Base-by-base conservation (phyloP, 192 early-diverging fungal species). In the Fimicolochytrium jonesii region DNA sequence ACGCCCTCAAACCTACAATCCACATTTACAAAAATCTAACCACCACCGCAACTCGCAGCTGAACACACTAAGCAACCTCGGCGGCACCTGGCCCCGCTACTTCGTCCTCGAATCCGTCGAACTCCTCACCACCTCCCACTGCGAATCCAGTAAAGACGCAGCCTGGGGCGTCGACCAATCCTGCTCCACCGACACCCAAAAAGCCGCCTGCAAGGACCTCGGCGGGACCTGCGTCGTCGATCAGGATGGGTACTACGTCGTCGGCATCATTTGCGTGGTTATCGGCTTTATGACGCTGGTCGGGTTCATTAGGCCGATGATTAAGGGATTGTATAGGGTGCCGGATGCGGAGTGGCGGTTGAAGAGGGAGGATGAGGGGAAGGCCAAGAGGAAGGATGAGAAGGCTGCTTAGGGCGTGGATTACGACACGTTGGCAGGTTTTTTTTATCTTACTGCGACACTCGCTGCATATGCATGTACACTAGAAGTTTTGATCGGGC, bases 1-100 rank as follows among this genome's bases (percentile, higher is more conserved):
- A n/a, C n/a, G n/a, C n/a, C n/a, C n/a, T n/a, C n/a, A n/a, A n/a
- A n/a, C n/a, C n/a, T n/a, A n/a, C n/a, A n/a, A n/a, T n/a, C n/a
- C n/a, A n/a, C n/a, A n/a, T n/a, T n/a, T n/a, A n/a, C n/a, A n/a
- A n/a, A n/a, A n/a, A n/a, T n/a, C n/a, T n/a, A n/a, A n/a, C n/a
- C n/a, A n/a, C n/a, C n/a, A n/a, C n/a, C n/a, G n/a, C n/a, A n/a
- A n/a, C n/a, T 28, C 36, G 62, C 79, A 92, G 52, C 77, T 98
- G 35, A 95, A 95, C 68, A 98, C 96, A 1, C 70, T 97, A 53
- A 90, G 86, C 64, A 98, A 98, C 72, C 89, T 98, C 69, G 96
- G 94, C 42, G 96, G 96, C 28, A 98, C 94, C 5, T 97, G 92
- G 96, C 92, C 94, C 0, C 83, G 88, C 25, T 95, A 87, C 75